Conservation (phyloP, 108 stramenopile species). For the Conticribra weissflogii region DNA sequence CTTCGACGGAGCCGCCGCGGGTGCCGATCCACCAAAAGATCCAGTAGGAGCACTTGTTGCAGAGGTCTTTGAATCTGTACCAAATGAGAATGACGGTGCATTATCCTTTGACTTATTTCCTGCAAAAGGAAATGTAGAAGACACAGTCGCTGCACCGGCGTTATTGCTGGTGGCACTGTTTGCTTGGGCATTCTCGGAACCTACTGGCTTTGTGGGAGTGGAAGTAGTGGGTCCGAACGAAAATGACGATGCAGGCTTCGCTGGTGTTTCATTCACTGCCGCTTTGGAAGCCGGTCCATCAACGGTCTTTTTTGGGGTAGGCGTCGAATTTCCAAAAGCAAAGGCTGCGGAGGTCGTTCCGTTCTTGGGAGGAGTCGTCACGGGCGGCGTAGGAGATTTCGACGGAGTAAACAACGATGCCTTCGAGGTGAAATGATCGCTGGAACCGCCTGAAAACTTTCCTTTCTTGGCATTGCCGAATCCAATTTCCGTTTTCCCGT, state of each 20-base stretch:
- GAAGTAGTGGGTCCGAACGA: not conserved
- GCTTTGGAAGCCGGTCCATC: not conserved
- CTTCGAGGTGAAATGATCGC: not conserved
- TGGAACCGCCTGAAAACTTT: conserved; percentile 1
- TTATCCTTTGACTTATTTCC: not conserved
- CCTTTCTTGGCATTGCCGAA: conserved; percentile 9
- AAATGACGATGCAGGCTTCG: not conserved
- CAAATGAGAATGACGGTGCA: not conserved
- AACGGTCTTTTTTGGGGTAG: not conserved
- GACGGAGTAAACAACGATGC: not conserved
- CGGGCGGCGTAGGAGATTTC: not conserved
- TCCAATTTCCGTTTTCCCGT: conserved; percentile 6
- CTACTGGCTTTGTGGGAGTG: not conserved
- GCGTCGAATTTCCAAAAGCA: not conserved
- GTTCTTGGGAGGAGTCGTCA: not conserved
- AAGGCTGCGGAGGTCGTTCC: not conserved
- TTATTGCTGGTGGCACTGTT: not conserved
- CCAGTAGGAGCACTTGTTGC: not conserved
- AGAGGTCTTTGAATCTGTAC: not conserved
- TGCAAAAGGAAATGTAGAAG: not conserved
- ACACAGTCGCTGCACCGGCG: not conserved
- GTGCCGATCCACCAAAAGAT: not conserved
- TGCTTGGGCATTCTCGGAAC: not conserved
- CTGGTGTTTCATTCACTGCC: not conserved
- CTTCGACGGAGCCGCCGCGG: not conserved